Evolutionary conservation across 164 flowering plant species (phyloP).

Genomic region (Hamamelis virginiana): DNA sequence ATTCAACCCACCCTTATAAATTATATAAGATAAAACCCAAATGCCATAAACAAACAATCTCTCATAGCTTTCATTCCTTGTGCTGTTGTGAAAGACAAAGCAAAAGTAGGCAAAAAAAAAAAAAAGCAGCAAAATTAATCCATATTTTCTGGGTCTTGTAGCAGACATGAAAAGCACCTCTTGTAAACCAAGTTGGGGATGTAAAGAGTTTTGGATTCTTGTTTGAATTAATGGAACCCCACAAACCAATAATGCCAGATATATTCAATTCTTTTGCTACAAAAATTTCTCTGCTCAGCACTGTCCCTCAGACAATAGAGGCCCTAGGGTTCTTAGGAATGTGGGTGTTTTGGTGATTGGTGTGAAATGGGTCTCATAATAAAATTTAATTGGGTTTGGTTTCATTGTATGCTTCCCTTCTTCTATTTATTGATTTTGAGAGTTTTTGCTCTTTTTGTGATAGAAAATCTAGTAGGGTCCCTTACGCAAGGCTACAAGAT

Average conservation of each 20-base stretch:
- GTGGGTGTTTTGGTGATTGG: constrained; percentile 33
- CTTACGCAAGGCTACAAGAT: constrained; percentile 9
- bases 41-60: constrained; percentile 4
- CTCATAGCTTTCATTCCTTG: constrained; percentile 10
- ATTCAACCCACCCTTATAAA: neutral
- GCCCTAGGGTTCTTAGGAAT: constrained; percentile 28
- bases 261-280: neutral
- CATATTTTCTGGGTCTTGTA: constrained; percentile 19
- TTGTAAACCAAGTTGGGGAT: constrained; percentile 11
- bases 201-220: constrained; percentile 12
- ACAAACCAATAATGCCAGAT: constrained; percentile 5
- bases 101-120: constrained; percentile 23
- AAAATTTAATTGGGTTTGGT: constrained; percentile 18
- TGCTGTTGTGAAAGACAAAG: constrained; percentile 16
- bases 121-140: constrained; percentile 13
- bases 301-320: constrained; percentile 15
- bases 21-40: neutral
- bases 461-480: constrained; percentile 20
- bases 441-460: constrained; percentile 16
- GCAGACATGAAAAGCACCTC: constrained; percentile 22
- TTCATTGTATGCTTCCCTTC: no score
- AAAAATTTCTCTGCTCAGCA: constrained; percentile 20
- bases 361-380: constrained; percentile 24
- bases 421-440: constrained; percentile 6
- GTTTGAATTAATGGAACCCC: constrained; percentile 25